Evolutionary conservation across 176 grass and related monocot species (phyloP), one percentile per base, ranked within the genome.

Genomic region (Areca catechu): DNA sequence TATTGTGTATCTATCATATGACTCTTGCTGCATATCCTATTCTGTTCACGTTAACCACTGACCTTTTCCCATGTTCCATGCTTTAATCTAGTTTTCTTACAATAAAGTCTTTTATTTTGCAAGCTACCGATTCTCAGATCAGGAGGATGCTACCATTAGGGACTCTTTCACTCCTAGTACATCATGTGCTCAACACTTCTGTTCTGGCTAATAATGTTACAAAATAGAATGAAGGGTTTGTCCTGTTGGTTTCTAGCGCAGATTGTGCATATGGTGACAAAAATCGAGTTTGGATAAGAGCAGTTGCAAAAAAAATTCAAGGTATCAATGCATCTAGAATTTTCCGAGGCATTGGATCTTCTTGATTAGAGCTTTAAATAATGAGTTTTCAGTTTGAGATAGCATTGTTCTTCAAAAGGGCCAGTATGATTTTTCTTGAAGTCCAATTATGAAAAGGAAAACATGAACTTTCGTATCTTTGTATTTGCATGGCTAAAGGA

Each of bases 211-310:
- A 49, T 60, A 75, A 48, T 2, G 58, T 69, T 51, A 49, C 61
- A 65, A 51, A 50, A 72, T 77, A 58, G 73, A 71, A 60, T 58
- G 75, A 85, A 72, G 84, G 87, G 43, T 76, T 92, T 65, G 25
- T 98, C 54, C 54, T 92, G 29, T 58, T 98, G 75, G 84, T 75
- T 49, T 98, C 87, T 51, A 98, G 85, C 67, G 63, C 84, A 63
- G 88, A 82, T 58, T 98, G 83, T 75, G 84, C 84, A 54, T 98
- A 98, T 63, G 70, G 62, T 19, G 87, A 92, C 24, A 98, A 98
- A 75, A 81, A 98, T 70, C 82, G 82, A 80, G 63, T 77, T 75
- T 98, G 87, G 87, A 85, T 98, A 69, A 73, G 54, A 71, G 78
- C 84, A 73, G 49, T 92, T 75, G 83, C 87, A 53, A 91, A 77